Conservation (phyloP, 768 basidiomycete species). For the Leccinum sublutescens region DNA sequence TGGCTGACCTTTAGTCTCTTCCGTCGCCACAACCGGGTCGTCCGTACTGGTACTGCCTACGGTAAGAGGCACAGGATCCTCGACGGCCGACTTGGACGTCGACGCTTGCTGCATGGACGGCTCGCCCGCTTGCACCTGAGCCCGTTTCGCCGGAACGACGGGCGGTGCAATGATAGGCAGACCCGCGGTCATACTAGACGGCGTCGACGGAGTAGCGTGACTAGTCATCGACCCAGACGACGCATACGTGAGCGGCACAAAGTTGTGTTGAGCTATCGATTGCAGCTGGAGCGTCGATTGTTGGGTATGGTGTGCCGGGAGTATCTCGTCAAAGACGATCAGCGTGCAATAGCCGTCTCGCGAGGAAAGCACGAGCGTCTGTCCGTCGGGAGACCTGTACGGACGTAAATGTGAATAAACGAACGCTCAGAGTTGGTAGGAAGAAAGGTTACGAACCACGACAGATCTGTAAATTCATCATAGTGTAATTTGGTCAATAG, state of each 20-base stretch:
- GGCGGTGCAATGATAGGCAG: slow-evolving; percentile 32
- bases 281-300: slow-evolving; percentile 89
- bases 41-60: slow-evolving; percentile 9
- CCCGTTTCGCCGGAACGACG: slow-evolving; percentile 35
- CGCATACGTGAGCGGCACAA: slow-evolving; percentile 53
- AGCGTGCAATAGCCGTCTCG: slow-evolving; percentile 98
- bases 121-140: slow-evolving; percentile 30
- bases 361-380: slow-evolving; percentile 86
- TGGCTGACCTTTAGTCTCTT: too few species aligned
- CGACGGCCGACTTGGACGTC: slow-evolving; percentile 32
- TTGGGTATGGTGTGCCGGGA: slow-evolving; percentile 84
- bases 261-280: slow-evolving; percentile 85
- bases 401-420: slow-evolving; percentile 4
- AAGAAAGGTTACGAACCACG: slow-evolving; percentile 63
- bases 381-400: slow-evolving; percentile 91
- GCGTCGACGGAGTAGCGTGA: slow-evolving; percentile 26
- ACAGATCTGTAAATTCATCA: slow-evolving; percentile 95
- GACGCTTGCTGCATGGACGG: slow-evolving; percentile 6
- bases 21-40: too few species aligned
- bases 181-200: slow-evolving; percentile 34
- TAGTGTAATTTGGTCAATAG: slow-evolving; percentile 94
- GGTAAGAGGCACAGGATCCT: slow-evolving; percentile 17
- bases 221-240: slow-evolving; percentile 10
- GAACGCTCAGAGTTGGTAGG: background rate
- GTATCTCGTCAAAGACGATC: slow-evolving; percentile 91